Evolutionary conservation across 495 filamentous ascomycete genomes (phyloP).

Genomic region (Neurospora intermedia): DNA sequence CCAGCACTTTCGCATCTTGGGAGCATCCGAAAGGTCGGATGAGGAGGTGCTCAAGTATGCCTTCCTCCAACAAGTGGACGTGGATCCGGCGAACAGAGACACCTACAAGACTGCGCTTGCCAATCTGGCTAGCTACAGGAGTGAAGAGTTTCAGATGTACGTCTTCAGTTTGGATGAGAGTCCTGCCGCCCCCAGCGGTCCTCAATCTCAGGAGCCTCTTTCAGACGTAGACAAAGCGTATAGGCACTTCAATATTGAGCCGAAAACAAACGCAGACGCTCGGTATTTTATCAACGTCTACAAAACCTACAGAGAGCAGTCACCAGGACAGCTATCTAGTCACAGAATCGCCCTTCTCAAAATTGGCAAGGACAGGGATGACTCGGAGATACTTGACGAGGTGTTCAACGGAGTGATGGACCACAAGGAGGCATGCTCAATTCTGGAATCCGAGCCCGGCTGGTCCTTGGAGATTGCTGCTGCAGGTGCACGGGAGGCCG

Average conservation of each 20-base stretch:
- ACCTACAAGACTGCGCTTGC: slow-evolving; percentile 15
- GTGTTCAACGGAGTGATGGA: slow-evolving; percentile 9
- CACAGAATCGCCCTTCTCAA: slow-evolving; percentile 12
- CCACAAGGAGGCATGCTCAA: slow-evolving; percentile 10
- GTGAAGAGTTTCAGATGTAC: slow-evolving; percentile 16
- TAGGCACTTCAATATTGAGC: slow-evolving; percentile 9
- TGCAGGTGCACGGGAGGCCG: slow-evolving; percentile 1
- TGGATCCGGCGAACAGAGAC: slow-evolving; percentile 5
- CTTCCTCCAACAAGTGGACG: slow-evolving; percentile 13
- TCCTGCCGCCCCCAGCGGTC: neutral
- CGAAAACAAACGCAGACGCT: neutral
- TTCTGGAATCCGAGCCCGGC: slow-evolving; percentile 1
- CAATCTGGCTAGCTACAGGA: slow-evolving; percentile 8
- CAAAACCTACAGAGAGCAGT: slow-evolving; percentile 9
- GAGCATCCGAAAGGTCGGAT: slow-evolving; percentile 10
- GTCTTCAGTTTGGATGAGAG: slow-evolving; percentile 1
- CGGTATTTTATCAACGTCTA: slow-evolving; percentile 16
- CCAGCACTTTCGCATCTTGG: slow-evolving; percentile 7
- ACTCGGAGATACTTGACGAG: slow-evolving; percentile 6
- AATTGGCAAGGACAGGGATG: slow-evolving; percentile 15
- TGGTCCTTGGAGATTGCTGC: slow-evolving; percentile 17
- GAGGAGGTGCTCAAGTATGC: slow-evolving; percentile 19
- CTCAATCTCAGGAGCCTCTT: slow-evolving; percentile 4
- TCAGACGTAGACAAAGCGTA: slow-evolving; percentile 9
- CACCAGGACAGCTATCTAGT: slow-evolving; percentile 11